Evolutionary conservation across 345 rosid genomes (phyloP), one percentile per base, ranked within the genome.

Genomic region (Melaleuca quinquenervia): DNA sequence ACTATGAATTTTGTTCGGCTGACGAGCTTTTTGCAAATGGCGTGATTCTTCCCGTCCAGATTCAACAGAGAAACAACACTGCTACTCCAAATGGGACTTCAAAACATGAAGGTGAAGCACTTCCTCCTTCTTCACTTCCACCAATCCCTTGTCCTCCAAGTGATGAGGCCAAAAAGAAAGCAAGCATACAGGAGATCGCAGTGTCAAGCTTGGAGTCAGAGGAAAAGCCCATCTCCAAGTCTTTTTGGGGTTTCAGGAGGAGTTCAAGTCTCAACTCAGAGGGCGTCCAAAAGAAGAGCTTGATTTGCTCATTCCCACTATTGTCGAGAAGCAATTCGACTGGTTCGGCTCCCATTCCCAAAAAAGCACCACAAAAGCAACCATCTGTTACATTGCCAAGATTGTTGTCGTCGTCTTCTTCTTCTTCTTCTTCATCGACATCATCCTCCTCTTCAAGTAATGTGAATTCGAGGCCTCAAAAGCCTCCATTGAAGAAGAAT

Each of bases 241-340:
- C 82, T 58, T 52, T 85, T 58, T 85, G 87, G 87, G 87, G 87
- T 3, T 85, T 85, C 87, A 85, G 55, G 83, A 76, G 87, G 55
- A 85, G 83, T 32, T n/a, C 87, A 50, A 85, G 87, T 49, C 87
- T 85, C 41, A 78, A 32, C 32, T 70, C 78, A 32, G 78, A 70
- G 36, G 50, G 56, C 53, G 70, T 32, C 50, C 64, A 64, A 13
- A 82, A 27, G 82, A 86, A 83, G 64, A 52, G 87, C 82, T 36
- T 82, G 85, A 82, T 76, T 27, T 87, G 88, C 60, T 48, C 84
- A 3, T 78, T 87, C 80, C 88, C 84, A 5, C 84, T 87, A 21
- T 49, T 87, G 60, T 44, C 64, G 27, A 55, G 86, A 70, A 84
- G 88, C 86, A 84, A 87, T 86, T 87, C 88, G 8, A 87, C 88